A percentile compares a stretch with the other conserved stretches of the same genome.
Evolutionary conservation across 192 early-diverging fungal species (phyloP).

Genomic region (Coemansia aciculifera): DNA sequence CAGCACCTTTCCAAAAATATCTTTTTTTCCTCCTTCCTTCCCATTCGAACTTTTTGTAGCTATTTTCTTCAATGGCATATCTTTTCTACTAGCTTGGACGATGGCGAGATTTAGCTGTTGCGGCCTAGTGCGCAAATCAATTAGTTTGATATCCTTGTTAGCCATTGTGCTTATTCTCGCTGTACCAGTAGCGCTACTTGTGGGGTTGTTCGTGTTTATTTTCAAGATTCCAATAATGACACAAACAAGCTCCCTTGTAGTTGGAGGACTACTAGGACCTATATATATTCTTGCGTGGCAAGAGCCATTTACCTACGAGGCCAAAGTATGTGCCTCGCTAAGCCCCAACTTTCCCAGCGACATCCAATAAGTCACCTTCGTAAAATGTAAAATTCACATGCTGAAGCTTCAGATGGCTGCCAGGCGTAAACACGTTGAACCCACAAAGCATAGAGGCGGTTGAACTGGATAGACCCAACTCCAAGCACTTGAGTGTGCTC

Average conservation of each 20-base stretch:
- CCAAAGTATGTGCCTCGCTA: background rate
- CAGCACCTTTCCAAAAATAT: background rate
- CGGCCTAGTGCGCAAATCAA: too few relatives aligned
- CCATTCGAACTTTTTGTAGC: too few relatives aligned
- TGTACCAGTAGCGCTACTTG: background rate
- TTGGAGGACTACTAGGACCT: background rate
- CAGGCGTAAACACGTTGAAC: too few relatives aligned
- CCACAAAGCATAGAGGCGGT: too few relatives aligned
- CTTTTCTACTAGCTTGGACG: background rate
- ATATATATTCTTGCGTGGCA: conserved; percentile 5
- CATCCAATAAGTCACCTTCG: too few relatives aligned
- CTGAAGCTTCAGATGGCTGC: too few relatives aligned
- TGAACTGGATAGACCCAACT: too few relatives aligned
- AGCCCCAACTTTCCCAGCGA: background rate
- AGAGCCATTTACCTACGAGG: conserved; percentile 15
- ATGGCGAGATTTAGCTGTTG: background rate
- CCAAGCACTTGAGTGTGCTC: too few relatives aligned
- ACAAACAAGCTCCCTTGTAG: background rate
- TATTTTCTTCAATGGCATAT: background rate
- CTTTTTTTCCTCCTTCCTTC: background rate
- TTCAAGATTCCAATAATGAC: background rate
- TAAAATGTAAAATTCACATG: too few relatives aligned
- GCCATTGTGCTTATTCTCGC: background rate
- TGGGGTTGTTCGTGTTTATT: background rate
- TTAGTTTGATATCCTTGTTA: background rate